Evolutionary conservation across 164 flowering plant species (phyloP).

Genomic region (Nelumbo lutea): DNA sequence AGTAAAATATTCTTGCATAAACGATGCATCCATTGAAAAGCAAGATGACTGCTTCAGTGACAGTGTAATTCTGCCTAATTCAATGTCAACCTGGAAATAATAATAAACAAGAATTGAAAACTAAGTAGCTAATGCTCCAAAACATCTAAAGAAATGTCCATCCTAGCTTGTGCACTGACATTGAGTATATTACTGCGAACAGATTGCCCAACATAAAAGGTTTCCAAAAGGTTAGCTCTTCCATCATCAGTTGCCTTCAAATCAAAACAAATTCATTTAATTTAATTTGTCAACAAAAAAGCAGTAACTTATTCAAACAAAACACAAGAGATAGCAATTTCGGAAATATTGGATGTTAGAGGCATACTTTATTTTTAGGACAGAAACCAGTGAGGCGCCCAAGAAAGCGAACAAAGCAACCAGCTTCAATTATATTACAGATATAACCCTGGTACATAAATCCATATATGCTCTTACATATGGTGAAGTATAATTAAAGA

Average conservation of each 20-base stretch:
- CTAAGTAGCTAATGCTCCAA: neutral
- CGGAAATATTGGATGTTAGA: neutral
- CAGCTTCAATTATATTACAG: constrained; percentile 77
- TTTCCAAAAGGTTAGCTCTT: constrained; percentile 41
- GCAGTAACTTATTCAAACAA: no score
- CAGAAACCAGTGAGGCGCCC: constrained; percentile 90
- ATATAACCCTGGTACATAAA: constrained; percentile 67
- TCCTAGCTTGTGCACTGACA: constrained; percentile 37
- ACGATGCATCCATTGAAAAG: constrained; percentile 77
- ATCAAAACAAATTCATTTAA: constrained; percentile 8
- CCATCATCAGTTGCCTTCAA: constrained; percentile 66
- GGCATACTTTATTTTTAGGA: constrained; percentile 63
- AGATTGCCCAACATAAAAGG: constrained; percentile 81
- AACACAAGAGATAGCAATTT: neutral
- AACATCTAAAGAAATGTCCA: neutral
- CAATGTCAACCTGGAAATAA: constrained; percentile 51
- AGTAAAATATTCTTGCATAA: constrained; percentile 65
- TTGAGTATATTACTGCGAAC: constrained; percentile 73
- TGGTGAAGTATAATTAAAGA: no score
- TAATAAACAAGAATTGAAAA: neutral
- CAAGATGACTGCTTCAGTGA: constrained; percentile 84
- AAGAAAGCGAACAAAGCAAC: constrained; percentile 93
- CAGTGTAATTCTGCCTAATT: constrained; percentile 63
- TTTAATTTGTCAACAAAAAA: no score
- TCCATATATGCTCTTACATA: no score